Percentiles rank a stretch among this genome's conserved stretches.
Conservation (phyloP, 2,329 filamentous ascomycete species). For the Phaeophleospora eucalypticola region DNA sequence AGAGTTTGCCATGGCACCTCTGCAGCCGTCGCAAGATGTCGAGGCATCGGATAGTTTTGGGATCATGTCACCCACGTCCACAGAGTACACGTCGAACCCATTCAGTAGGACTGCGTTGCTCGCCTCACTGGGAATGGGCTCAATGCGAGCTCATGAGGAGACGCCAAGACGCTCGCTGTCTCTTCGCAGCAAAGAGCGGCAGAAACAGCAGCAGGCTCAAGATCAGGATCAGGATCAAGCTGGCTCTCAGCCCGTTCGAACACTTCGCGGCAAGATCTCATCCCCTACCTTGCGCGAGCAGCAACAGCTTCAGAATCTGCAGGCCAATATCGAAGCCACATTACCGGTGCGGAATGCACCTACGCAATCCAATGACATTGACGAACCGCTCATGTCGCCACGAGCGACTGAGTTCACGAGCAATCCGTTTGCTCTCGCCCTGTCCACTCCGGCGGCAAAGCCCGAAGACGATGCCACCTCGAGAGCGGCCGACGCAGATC, state of each 20-base stretch:
- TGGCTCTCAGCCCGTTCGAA: slow-evolving; percentile 6
- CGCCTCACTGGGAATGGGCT: slow-evolving; percentile 35
- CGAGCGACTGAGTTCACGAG: slow-evolving; percentile 68
- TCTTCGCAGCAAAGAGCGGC: slow-evolving; percentile 12
- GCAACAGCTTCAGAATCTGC: slow-evolving; percentile 30
- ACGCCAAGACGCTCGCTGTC: slow-evolving; percentile 23
- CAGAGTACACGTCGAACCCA: slow-evolving; percentile 37
- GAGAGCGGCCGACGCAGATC: slow-evolving; percentile 52
- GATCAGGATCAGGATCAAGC: background rate
- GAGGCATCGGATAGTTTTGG: slow-evolving; percentile 36
- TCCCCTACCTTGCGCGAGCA: slow-evolving; percentile 33
- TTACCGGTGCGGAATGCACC: slow-evolving; percentile 15
- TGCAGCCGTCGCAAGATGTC: slow-evolving; percentile 30
- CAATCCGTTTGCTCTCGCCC: slow-evolving; percentile 54
- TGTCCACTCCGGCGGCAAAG: slow-evolving; percentile 29
- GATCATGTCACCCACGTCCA: slow-evolving; percentile 38
- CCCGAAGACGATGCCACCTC: slow-evolving; percentile 45
- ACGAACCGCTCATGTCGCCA: slow-evolving; percentile 63
- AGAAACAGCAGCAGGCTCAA: slow-evolving; percentile 1
- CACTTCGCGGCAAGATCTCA: slow-evolving; percentile 31
- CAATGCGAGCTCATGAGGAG: slow-evolving; percentile 24
- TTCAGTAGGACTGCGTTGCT: slow-evolving; percentile 34
- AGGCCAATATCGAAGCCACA: slow-evolving; percentile 30
- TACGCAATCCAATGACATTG: slow-evolving; percentile 4
- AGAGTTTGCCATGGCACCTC: slow-evolving; percentile 35